These are phyloP conservation scores for Tolypocladium album DNA, from an alignment of 2,329 filamentous ascomycete genomes.

Conservation along the genomic window DNA sequence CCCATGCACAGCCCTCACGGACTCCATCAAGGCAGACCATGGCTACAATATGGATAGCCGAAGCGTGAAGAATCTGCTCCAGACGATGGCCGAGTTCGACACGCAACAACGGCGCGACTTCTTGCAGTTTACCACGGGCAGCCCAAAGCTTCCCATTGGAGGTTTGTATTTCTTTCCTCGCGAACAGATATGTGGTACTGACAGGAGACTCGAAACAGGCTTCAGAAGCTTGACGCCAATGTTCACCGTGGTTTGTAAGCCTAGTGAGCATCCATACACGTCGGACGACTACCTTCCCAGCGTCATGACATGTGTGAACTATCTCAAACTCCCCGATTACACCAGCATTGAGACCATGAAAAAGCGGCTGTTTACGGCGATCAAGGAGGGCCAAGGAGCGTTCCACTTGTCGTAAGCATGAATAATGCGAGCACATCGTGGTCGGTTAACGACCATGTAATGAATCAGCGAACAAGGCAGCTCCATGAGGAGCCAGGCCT, in stretches of 20 bases:
- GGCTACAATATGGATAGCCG: constrained; percentile 98
- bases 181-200: constrained; percentile 12
- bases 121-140: constrained; percentile 94
- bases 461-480: neutral
- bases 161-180: constrained; percentile 46
- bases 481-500: neutral
- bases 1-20: constrained; percentile 65
- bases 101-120: constrained; percentile 75
- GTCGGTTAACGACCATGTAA: neutral
- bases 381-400: constrained; percentile 90
- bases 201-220: constrained; percentile 40
- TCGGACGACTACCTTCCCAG: constrained; percentile 98
- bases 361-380: constrained; percentile 71
- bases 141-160: constrained; percentile 94
- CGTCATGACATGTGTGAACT: constrained; percentile 99
- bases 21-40: constrained; percentile 97
- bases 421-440: neutral
- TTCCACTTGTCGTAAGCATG: constrained; percentile 73
- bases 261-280: constrained; percentile 86
- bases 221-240: constrained; percentile 96
- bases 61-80: constrained; percentile 85
- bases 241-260: constrained; percentile 98
- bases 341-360: constrained; percentile 66
- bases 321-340: constrained; percentile 95
- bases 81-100: constrained; percentile 84